Evolutionary conservation across 371 early-diverging fungal species (phyloP), one percentile per base, ranked within the genome.

Genomic region (Circinella umbellata): DNA sequence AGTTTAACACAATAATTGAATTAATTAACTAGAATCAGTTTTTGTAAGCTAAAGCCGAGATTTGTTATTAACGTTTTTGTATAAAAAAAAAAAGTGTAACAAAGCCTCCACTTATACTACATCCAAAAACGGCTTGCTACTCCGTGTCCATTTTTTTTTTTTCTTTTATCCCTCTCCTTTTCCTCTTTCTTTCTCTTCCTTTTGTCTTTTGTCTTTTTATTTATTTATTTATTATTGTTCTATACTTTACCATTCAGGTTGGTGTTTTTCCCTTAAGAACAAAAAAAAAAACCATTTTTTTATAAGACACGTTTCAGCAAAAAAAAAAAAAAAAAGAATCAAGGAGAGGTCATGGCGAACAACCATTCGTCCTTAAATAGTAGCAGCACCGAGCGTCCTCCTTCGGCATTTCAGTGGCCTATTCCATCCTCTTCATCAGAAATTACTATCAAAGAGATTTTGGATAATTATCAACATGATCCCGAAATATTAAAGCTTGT

Each of bases 401-500:
- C 73, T 15, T 73, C 70, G 42, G 70, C 72, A 61, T 71, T 71
- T 36, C 63, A 63, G 42, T 71, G 72, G 72, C 72, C 67, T 39
- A 59, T 59, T 37, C 68, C 68, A 4, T 57, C 72, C 14, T 49
- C 66, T n/a, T 65, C 68, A 60, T 61, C 57, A 48, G 79, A 79
- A 53, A 66, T 79, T 48, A 70, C 75, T 14, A 64, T 79, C 39
- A 68, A 75, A 39, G 76, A 79, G 48, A 74, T 79, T 42, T 66
- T 79, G 27, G 76, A 76, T n/a, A 67, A 61, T 20, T 79, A 76
- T 65, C 67, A 74, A 27, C 76, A 76, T 60, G 69, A 79, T 67
- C 72, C 76, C 51, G 79, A 79, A 49, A 57, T 79, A 35, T 54
- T 79, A 34, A 76, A 76, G 61, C 74, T 72, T 34, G 74, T 74